Percentiles rank a stretch among this genome's conserved stretches.
These are phyloP conservation scores for Suhomyces guaymorum DNA, from an alignment of 1,139 yeast genomes.

Conservation along the genomic window DNA sequence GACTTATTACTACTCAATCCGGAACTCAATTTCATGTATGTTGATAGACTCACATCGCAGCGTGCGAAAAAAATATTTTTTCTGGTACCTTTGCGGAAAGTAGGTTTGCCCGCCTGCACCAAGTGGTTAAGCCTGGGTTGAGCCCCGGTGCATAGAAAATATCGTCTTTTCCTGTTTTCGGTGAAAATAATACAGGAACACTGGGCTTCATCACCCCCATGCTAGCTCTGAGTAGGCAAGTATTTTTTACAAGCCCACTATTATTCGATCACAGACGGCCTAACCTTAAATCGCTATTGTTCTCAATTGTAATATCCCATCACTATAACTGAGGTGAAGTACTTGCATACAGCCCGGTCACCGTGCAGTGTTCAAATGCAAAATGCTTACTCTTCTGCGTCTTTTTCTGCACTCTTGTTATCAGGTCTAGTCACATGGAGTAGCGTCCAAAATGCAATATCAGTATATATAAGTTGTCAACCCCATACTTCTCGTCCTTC, in stretches of 20 bases:
- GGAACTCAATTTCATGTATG: conserved; percentile 11
- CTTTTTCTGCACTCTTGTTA: conserved; percentile 10
- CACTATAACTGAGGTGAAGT: conserved; percentile 10
- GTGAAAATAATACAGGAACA: conserved; percentile 4
- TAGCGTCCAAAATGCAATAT: conserved; percentile 1
- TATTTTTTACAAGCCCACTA: conserved; percentile 2
- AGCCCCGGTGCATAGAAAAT: too few relatives aligned
- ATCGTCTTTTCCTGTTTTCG: too few relatives aligned
- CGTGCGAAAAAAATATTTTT: conserved; percentile 3
- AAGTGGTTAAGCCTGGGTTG: too few relatives aligned
- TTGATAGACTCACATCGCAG: conserved; percentile 3
- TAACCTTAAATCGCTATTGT: conserved; percentile 6
- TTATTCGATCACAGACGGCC: conserved; percentile 2
- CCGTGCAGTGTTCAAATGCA: conserved; percentile 8
- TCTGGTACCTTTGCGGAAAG: too few relatives aligned
- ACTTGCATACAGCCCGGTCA: conserved; percentile 8
- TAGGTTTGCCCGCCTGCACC: conserved; percentile 1
- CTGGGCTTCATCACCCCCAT: conserved; percentile 5
- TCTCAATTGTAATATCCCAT: conserved; percentile 6
- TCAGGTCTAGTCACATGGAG: conserved; percentile 13
- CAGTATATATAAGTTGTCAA: conserved; percentile 9
- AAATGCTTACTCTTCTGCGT: conserved; percentile 4
- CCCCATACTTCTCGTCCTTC: conserved; percentile 2
- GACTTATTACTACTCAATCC: conserved; percentile 5
- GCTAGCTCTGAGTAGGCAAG: conserved; percentile 2